Base-by-base conservation (phyloP, 2,329 filamentous ascomycete genomes). In the Penicillium aurantiogriseum region DNA sequence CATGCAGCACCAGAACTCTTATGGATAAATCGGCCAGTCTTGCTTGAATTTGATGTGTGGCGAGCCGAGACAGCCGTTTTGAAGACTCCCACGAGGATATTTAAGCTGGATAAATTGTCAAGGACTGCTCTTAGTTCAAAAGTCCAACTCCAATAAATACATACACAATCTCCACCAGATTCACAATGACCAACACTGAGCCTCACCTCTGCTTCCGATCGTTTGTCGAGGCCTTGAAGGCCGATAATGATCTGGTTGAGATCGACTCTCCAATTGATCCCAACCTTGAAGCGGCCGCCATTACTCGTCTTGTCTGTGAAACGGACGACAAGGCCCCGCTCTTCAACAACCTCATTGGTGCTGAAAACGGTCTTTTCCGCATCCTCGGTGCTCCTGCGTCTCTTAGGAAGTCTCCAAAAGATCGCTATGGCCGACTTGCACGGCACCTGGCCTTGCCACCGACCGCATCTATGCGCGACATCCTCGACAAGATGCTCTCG, bases 301-400 rank as follows among this genome's bases (percentile, higher is more conserved):
- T 83, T 51, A 78, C 77, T 4, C 72, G 80, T 4, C 69, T 66
- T 15, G 79, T 77, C 9, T 77, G 73, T 57, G 81, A 83, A 58
- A 75, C 69, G 0, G 63, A 80, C 43, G 76, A 74, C 54, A 80
- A 79, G 49, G 80, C 81, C 1, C 80, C 80, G 0, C 72, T 83
- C 0, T 81, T 83, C 72, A 80, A 82, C 67, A 83, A 82, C 27
- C 55, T 83, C 52, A 80, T 76, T 51, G 80, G 80, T 1, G 67
- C 69, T 5, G 63, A 77, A 33, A 63, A 80, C 39, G 80, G 80
- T 9, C 68, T 83, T 0, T 83, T 71, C 59, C 71, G 79, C 10
- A 81, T 82, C 23, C 71, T 83, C 5, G 80, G 79, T 23, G 76
- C 75, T 0, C 74, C 80, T 0, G 76, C 66, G 4, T 74, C 71